A percentile compares a stretch with the other conserved stretches of the same genome.
phyloP scores from a whole-genome alignment of 2,329 filamentous ascomycete genomes.

The Penicillium italicum region DNA sequence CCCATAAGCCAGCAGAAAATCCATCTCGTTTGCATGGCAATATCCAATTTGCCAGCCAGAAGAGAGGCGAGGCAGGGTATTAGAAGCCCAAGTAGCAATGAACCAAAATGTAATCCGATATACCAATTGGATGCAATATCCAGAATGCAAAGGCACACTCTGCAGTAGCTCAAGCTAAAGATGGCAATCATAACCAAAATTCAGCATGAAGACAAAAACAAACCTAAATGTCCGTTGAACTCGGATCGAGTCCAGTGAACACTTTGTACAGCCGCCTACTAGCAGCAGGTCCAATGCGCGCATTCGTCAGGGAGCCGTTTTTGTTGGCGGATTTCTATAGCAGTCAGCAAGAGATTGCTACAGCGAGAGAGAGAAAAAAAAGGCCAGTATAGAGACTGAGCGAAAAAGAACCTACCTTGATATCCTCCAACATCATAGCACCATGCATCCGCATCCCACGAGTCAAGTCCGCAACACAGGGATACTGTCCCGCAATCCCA shows the following conservation, averaged over 20 bases:
- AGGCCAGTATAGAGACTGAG: not conserved
- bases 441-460: constrained; percentile 58
- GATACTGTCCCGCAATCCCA: constrained; percentile 62
- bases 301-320: constrained; percentile 45
- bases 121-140: not conserved
- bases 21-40: not conserved
- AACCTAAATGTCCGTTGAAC: constrained; percentile 42
- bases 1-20: not conserved
- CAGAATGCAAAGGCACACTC: not conserved
- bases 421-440: constrained; percentile 58
- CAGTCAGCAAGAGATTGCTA: not conserved
- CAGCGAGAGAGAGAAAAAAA: not conserved
- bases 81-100: not conserved
- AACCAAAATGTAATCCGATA: not conserved
- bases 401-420: constrained; percentile 40
- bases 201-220: not conserved
- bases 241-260: constrained; percentile 47
- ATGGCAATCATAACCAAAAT: constrained; percentile 1
- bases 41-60: not conserved
- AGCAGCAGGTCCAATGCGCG: constrained; percentile 47
- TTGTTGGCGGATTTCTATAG: constrained; percentile 48
- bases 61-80: too few species aligned
- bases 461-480: constrained; percentile 56
- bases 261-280: constrained; percentile 49
- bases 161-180: not conserved